A percentile compares a stretch with the other conserved stretches of the same genome.
phyloP scores from a whole-genome alignment of 345 rosid species.

The Melaleuca alternifolia region DNA sequence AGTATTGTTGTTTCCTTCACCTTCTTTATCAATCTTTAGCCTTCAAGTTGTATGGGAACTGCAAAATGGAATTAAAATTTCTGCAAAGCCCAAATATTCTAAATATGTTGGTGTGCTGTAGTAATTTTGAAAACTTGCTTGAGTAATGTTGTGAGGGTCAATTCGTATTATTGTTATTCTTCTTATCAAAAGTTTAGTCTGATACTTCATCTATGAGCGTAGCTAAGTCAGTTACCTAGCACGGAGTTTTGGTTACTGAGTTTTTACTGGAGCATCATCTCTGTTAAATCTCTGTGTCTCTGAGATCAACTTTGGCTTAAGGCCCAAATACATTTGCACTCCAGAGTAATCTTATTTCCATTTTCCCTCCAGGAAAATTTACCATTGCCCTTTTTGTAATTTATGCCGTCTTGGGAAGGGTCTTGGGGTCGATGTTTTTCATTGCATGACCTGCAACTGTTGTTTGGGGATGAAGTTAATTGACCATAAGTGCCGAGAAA shows the following conservation, averaged over 20 bases:
- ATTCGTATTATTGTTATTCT: background rate
- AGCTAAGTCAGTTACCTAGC: background rate
- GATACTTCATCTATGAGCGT: background rate
- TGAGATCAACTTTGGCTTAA: background rate
- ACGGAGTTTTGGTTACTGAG: background rate
- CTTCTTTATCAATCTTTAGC: background rate
- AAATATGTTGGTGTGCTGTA: background rate
- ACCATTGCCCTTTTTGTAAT: constrained; percentile 91
- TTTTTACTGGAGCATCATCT: background rate
- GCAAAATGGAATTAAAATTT: background rate
- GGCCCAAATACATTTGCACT: background rate
- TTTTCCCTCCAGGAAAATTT: constrained; percentile 41
- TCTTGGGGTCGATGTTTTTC: constrained; percentile 76
- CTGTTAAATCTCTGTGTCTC: background rate
- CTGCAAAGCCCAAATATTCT: background rate
- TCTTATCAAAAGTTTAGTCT: background rate
- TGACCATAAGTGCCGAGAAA: constrained; percentile 81
- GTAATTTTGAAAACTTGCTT: background rate
- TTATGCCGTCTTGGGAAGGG: constrained; percentile 87
- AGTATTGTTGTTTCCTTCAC: no score
- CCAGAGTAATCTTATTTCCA: background rate
- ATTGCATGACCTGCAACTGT: constrained; percentile 95
- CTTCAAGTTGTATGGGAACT: background rate
- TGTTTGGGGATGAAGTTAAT: constrained; percentile 64
- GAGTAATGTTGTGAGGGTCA: background rate